Evolutionary conservation across 495 filamentous ascomycete genomes (phyloP), one percentile per base, ranked within the genome.

Genomic region (Cryomyces minteri): DNA sequence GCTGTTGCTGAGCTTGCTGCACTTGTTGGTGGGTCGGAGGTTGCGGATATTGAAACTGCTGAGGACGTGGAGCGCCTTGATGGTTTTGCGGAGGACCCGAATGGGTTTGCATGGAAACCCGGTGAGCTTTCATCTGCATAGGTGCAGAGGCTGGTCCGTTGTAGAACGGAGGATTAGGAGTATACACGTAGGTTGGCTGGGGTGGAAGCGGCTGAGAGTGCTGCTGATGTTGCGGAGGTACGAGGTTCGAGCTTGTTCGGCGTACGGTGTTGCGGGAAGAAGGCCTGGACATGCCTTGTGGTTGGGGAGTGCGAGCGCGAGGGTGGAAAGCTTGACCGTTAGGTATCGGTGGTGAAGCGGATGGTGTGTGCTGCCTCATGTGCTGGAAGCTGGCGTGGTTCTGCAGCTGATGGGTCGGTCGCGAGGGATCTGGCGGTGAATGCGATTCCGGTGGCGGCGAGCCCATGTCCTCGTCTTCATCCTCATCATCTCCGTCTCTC

Each of bases 261-360:
- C 78, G 77, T 34, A 80, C 67, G 47, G 82, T 82, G 51, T 87
- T 85, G 44, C 87, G 70, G 7, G 88, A 95, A 1, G 76, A 74
- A 0, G 90, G 90, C 40, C 88, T 71, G 8, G 88, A 92, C 42
- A 71, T 65, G 46, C 67, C 70, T 53, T 82, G 77, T 41, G 7
- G 39, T 41, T 41, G 39, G 7, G 86, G 84, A 4, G 87, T 88
- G 45, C 81, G 79, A 43, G 81, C 78, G 46, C 84, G 72, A 37
- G 76, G 75, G 45, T 71, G 74, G 53, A 80, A 84, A 6, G 73
- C 71, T 43, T 82, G 70, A 39, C 82, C 83, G 58, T 90, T 92
- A 29, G 69, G 71, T 50, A 95, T 83, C 1, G 92, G 92, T 44
- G 92, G 90, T 10, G 92, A 94, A 4, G 78, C 79, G 40, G 87